phyloP scores from a whole-genome alignment of 176 grass and related monocot species.

The Phyllostachys edulis region DNA sequence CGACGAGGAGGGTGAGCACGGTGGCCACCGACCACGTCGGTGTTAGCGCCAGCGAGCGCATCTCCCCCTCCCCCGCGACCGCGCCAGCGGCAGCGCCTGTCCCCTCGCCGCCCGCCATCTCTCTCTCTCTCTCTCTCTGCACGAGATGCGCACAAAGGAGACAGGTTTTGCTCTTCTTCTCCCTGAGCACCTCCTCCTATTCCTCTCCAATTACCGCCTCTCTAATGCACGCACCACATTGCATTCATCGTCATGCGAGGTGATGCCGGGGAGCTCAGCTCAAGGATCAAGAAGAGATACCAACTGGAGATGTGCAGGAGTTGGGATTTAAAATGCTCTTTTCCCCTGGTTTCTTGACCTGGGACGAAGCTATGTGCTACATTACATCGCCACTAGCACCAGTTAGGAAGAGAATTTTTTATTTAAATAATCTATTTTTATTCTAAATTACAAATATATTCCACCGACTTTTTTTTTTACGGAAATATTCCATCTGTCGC shows the following conservation, averaged over 20 bases:
- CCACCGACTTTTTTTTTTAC: too few relatives aligned
- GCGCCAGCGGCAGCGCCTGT: neutral
- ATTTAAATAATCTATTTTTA: too few relatives aligned
- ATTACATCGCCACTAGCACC: constrained; percentile 26
- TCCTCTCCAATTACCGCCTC: constrained; percentile 1
- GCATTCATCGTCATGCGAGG: neutral
- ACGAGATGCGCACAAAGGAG: neutral
- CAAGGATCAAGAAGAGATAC: constrained; percentile 16
- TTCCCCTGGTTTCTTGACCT: neutral
- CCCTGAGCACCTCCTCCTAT: neutral
- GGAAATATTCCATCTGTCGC: too few relatives aligned
- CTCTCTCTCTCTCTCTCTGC: neutral
- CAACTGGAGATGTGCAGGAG: neutral
- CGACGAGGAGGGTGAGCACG: constrained; percentile 86
- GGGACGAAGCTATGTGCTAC: neutral
- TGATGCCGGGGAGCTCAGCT: neutral
- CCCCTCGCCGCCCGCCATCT: constrained; percentile 47
- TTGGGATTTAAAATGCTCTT: neutral
- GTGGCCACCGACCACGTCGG: constrained; percentile 97
- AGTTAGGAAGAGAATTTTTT: too few relatives aligned
- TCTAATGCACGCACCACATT: constrained; percentile 21
- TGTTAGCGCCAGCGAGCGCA: constrained; percentile 81
- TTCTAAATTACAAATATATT: too few relatives aligned
- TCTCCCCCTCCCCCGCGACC: constrained; percentile 31
- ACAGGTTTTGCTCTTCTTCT: neutral